Evolutionary conservation across 2,329 filamentous ascomycete genomes (phyloP).

Genomic region (Penicillium freii): DNA sequence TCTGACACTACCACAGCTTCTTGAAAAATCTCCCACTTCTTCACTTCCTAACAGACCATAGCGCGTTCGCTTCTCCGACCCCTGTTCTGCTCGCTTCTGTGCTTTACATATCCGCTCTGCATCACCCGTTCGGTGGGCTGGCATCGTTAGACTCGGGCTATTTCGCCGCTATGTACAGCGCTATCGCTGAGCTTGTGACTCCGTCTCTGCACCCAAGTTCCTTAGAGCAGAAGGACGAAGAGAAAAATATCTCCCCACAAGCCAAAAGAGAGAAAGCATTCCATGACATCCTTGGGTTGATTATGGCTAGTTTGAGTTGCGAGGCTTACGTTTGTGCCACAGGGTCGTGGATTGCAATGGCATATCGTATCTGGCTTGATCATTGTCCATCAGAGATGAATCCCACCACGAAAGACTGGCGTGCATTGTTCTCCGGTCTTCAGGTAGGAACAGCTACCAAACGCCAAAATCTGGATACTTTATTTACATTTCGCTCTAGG

Average conservation of each 20-base stretch:
- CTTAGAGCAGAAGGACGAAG: neutral
- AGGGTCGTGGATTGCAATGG: slow-evolving; percentile 32
- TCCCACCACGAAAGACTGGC: slow-evolving; percentile 22
- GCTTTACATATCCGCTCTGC: slow-evolving; percentile 32
- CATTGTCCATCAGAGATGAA: slow-evolving; percentile 20
- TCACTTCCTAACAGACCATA: slow-evolving; percentile 30
- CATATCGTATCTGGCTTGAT: slow-evolving; percentile 31
- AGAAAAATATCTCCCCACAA: neutral
- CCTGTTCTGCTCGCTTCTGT: slow-evolving; percentile 29
- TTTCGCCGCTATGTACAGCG: slow-evolving; percentile 26
- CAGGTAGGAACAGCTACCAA: slow-evolving; percentile 19
- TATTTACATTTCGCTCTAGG: slow-evolving; percentile 12
- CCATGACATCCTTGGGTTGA: slow-evolving; percentile 29
- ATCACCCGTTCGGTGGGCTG: slow-evolving; percentile 20
- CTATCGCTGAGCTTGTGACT: slow-evolving; percentile 26
- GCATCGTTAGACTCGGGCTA: slow-evolving; percentile 23
- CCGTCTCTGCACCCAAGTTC: slow-evolving; percentile 3
- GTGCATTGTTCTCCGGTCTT: slow-evolving; percentile 27
- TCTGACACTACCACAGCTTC: slow-evolving; percentile 20
- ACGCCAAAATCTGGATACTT: neutral
- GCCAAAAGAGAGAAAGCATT: slow-evolving; percentile 18
- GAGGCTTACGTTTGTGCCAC: slow-evolving; percentile 30
- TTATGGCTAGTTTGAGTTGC: slow-evolving; percentile 33
- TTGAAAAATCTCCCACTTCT: slow-evolving; percentile 29
- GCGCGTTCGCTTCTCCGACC: slow-evolving; percentile 26